Base-by-base conservation (phyloP, 768 basidiomycete genomes). In the Udeniomyces megalosporus region DNA sequence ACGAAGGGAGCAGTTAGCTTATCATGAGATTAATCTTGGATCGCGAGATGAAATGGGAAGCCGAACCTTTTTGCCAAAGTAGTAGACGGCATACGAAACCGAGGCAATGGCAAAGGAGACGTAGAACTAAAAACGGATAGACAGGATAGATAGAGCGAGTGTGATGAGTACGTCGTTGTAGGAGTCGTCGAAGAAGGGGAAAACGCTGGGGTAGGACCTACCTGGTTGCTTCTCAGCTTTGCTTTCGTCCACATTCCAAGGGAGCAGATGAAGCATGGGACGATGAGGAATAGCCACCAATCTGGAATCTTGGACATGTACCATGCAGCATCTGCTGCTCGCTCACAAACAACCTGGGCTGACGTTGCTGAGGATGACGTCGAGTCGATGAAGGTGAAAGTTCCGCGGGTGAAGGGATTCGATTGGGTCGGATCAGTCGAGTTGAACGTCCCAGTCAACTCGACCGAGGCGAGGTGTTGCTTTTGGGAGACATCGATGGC, bases 171-270 rank as follows among this genome's bases (percentile, higher is more conserved):
- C 7, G 7, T 20, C 28, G 29, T 14, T 14, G 32, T 32, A 35
- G 6, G 4, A 15, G 17, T 17, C 20, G 26, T 10, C 22, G 20
- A 52, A 38, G 17, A 35, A 1, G 35, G 22, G 34, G 58, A 38
- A 26, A 15, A 28, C n/a, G 32, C 5, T 32, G 14, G 38, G 14
- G 4, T 10, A 35, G 35, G 31, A 10, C 15, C 15, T 11, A 52
- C 47, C 50, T 63, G 52, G 11, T 35, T 48, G 45, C 56, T 53
- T 17, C 52, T 53, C 12, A 65, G 31, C 8, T 42, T 45, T 2
- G 58, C 63, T 24, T 65, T 65, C 17, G 63, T 59, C 63, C 63
- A 65, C 44, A 65, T 45, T 4, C 44, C 52, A 2, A 65, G 47
- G 1, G 58, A 42, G 15, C 59, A 4, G 17, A 44, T 46, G 28